Evolutionary conservation across 805 yeast species (phyloP), one percentile per base, ranked within the genome.

Genomic region (Zygoascus biomembranicola): DNA sequence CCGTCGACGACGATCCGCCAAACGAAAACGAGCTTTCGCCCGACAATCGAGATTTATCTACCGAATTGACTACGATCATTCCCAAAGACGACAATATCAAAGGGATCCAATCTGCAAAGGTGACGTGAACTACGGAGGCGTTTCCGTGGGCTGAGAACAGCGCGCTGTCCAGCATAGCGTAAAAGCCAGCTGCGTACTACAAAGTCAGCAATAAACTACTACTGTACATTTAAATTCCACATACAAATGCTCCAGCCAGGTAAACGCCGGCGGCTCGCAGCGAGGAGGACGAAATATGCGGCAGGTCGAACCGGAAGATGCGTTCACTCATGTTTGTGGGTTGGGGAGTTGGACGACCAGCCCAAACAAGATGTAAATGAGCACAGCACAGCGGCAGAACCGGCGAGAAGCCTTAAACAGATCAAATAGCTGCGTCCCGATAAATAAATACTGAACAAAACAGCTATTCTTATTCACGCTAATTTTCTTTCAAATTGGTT

Each of bases 41-140:
- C 10, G 59, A 60, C 44, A 82, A 73, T 52, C 81, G 79, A 43
- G 81, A 72, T 66, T 85, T 85, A 61, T 85, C 90, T 43, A 85
- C 83, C 32, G 85, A 77, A 61, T 84, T 85, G 58, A 85, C 71
- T 46, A 90, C 83, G 44, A 90, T 72, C 88, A 90, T 90, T 1
- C 99, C 99, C 37, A 90, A 68, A 0, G 95, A 81, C 6, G 95
- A 84, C 60, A 97, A 86, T 31, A 92, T 77, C 59, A 87, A 82
- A 3, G 99, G 99, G 50, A 94, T 81, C 99, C 99, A 92, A 71
- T 92, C 99, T 43, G 88, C 84, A 65, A 92, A 87, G 4, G 92
- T 82, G 31, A 94, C 88, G 66, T 92, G 97, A 6, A 90, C 88
- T 45, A 75, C 74, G 0, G 96, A 85, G 0, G 90, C 96, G 73